Conservation (phyloP, 75 land plant genomes). For the Selaginella moellendorffii region DNA sequence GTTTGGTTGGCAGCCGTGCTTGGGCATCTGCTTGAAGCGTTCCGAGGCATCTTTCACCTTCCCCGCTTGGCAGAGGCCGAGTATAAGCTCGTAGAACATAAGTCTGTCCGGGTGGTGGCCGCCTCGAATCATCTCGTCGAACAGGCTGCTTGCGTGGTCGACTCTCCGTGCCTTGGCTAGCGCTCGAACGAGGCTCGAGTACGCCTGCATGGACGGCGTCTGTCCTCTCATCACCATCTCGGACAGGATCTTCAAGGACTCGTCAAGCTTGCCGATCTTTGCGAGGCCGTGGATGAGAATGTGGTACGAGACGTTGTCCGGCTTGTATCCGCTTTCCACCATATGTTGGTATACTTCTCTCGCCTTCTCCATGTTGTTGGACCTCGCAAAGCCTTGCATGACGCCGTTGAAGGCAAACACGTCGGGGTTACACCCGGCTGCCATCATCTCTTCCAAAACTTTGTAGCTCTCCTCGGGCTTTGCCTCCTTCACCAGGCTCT, state of each 20-base stretch:
- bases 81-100: not conserved
- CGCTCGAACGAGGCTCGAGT: not conserved
- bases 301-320: not conserved
- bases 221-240: not conserved
- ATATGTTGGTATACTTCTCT: not conserved
- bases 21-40: not conserved
- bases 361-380: not conserved
- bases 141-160: not conserved
- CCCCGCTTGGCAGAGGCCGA: not conserved
- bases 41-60: slow-evolving; percentile 2
- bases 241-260: not conserved
- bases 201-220: not conserved
- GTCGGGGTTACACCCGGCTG: not conserved
- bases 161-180: not conserved
- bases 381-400: not conserved
- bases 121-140: not conserved
- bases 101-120: not conserved
- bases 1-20: not conserved
- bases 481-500: not conserved
- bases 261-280: not conserved
- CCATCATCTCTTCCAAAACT: not conserved
- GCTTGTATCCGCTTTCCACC: not conserved
- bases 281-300: not conserved
- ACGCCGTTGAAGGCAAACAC: not conserved
- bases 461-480: not conserved